phyloP scores from a whole-genome alignment of 2,329 filamentous ascomycete genomes.

The Scolecobasidium constrictum region DNA sequence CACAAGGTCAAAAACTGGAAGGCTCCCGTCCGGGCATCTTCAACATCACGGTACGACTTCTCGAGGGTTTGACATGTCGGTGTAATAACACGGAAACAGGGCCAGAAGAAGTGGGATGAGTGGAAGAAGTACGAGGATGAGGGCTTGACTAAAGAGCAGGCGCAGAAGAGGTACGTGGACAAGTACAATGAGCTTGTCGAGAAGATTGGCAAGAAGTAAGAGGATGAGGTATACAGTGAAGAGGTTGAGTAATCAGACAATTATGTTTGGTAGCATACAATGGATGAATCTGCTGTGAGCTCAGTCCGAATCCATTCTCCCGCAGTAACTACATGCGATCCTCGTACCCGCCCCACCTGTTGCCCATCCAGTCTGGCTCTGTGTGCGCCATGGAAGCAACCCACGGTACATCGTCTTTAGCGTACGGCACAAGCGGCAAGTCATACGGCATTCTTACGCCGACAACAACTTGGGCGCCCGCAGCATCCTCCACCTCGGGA shows the following conservation, averaged over 20 bases:
- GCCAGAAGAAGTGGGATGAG: slow-evolving; percentile 68
- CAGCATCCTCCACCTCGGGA: slow-evolving; percentile 25
- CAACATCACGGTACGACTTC: slow-evolving; percentile 48
- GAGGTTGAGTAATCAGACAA: background rate
- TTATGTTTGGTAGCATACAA: background rate
- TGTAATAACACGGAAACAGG: too few relatives aligned
- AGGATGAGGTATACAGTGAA: slow-evolving; percentile 14
- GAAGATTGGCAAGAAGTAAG: slow-evolving; percentile 54
- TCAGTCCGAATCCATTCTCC: too few relatives aligned
- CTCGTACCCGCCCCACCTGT: slow-evolving; percentile 23
- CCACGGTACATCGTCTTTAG: slow-evolving; percentile 59
- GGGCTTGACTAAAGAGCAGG: slow-evolving; percentile 49
- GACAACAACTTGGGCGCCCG: slow-evolving; percentile 31
- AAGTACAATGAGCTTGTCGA: slow-evolving; percentile 61
- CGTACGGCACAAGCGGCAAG: slow-evolving; percentile 60
- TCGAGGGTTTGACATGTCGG: too few relatives aligned
- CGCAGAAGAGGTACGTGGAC: slow-evolving; percentile 66
- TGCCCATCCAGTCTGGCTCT: slow-evolving; percentile 51
- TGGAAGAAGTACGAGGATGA: slow-evolving; percentile 64
- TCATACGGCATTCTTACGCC: slow-evolving; percentile 76
- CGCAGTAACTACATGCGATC: slow-evolving; percentile 11
- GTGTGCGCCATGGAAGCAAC: slow-evolving; percentile 51
- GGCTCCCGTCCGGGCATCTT: slow-evolving; percentile 63
- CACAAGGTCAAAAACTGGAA: too few relatives aligned
- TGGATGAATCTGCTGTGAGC: background rate